phyloP scores from a whole-genome alignment of 352 stramenopile species.

The Salisapilia sapeloensis region DNA sequence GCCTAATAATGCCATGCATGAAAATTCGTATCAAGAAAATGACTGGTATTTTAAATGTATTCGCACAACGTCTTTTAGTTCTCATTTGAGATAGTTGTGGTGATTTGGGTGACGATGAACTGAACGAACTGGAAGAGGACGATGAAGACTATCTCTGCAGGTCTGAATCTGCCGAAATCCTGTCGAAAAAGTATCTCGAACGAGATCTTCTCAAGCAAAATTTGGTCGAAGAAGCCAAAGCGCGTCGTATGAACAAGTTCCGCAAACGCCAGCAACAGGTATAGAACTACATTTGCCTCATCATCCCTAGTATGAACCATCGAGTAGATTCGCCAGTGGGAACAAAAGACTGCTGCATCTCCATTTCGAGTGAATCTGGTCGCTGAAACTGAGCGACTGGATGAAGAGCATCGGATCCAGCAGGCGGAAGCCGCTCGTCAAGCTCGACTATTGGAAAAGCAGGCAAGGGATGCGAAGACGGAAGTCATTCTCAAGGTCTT shows the following conservation, averaged over 20 bases:
- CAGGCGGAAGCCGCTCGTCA: constrained; percentile 56
- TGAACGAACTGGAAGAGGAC: too few species aligned
- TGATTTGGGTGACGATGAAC: too few species aligned
- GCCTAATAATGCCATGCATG: too few species aligned
- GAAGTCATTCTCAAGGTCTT: constrained; percentile 87
- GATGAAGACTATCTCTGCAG: too few species aligned
- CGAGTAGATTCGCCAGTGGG: constrained; percentile 77
- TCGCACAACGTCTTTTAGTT: too few species aligned
- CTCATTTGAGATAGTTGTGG: too few species aligned
- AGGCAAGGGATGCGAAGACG: constrained; percentile 78
- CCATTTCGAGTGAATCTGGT: constrained; percentile 89
- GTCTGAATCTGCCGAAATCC: constrained; percentile 57
- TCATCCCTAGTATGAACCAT: too few species aligned
- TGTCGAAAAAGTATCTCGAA: constrained; percentile 63
- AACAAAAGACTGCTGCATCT: constrained; percentile 79
- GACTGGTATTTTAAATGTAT: too few species aligned
- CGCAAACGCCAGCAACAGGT: constrained; percentile 30
- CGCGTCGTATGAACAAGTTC: constrained; percentile 38
- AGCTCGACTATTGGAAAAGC: constrained; percentile 41
- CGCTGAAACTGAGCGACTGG: constrained; percentile 87
- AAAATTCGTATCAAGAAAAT: too few species aligned
- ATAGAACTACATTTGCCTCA: too few species aligned
- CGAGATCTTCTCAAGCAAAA: constrained; percentile 43
- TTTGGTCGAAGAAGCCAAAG: constrained; percentile 38
- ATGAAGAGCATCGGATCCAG: constrained; percentile 79